phyloP scores from a whole-genome alignment of 83 land plant genomes.

The Isoetes engelmannii region DNA sequence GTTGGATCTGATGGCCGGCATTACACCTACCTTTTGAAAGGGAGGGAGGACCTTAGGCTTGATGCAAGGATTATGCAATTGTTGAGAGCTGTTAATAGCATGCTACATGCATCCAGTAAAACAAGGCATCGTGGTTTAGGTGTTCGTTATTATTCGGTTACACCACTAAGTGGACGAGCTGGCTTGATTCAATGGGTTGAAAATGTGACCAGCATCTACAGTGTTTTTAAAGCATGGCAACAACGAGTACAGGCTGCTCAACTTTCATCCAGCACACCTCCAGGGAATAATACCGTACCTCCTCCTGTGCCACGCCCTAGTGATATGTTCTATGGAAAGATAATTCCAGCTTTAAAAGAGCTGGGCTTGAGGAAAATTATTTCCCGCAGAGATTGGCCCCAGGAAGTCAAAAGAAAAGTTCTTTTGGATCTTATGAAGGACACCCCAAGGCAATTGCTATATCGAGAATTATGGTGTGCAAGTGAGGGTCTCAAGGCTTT shows the following conservation, averaged over 20 bases:
- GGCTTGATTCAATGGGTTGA: conserved; percentile 99
- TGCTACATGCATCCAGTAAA: conserved; percentile 44
- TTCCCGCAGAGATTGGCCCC: conserved; percentile 98
- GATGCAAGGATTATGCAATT: conserved; percentile 99
- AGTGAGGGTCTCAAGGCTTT: conserved; percentile 92
- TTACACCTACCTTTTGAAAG: conserved; percentile 94
- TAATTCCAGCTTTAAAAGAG: conserved; percentile 97
- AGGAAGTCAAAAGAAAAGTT: conserved; percentile 93
- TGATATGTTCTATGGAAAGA: conserved; percentile 98
- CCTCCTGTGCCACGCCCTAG: conserved; percentile 84
- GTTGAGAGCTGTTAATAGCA: conserved; percentile 73
- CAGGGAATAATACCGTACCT: conserved; percentile 32
- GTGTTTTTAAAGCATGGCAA: conserved; percentile 95
- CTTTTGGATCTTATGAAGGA: conserved; percentile 93
- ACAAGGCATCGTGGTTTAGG: conserved; percentile 41
- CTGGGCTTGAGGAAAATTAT: conserved; percentile 90
- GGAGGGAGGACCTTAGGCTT: conserved; percentile 92
- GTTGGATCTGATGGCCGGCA: conserved; percentile 88
- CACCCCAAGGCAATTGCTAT: conserved; percentile 81
- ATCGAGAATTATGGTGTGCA: conserved; percentile 95
- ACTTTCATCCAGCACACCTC: conserved; percentile 34
- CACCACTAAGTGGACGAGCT: conserved; percentile 96
- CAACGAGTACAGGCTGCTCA: conserved; percentile 55
- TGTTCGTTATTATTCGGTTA: conserved; percentile 89
- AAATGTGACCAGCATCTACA: conserved; percentile 85